Conservation (phyloP, 208 protist genomes). For the Trypanosoma lewisi region DNA sequence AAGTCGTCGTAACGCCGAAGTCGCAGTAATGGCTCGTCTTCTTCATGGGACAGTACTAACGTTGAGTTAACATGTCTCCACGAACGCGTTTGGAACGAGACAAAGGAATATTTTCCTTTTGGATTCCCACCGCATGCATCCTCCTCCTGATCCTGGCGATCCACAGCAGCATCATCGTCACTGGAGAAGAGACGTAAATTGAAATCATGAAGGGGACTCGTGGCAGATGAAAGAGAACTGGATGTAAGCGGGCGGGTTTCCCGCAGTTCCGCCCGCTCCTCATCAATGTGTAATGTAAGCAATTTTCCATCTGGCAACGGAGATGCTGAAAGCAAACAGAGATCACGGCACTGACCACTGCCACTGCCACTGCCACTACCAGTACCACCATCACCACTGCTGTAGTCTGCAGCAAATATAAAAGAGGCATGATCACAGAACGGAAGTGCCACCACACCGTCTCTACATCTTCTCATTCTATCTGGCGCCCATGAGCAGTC, state of each 20-base stretch:
- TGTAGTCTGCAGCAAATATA: not conserved
- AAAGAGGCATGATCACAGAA: conserved; percentile 9
- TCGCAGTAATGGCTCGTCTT: conserved; percentile 12
- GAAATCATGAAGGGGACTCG: too few relatives aligned
- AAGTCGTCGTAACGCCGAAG: conserved; percentile 11
- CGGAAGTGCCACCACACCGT: not conserved
- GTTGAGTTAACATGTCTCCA: conserved; percentile 11
- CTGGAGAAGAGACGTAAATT: too few relatives aligned
- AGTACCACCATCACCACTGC: too few relatives aligned
- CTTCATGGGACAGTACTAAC: conserved; percentile 3
- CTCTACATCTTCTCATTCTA: not conserved
- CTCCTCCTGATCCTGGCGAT: too few relatives aligned
- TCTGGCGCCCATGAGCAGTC: not conserved
- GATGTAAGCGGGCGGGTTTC: conserved; percentile 1
- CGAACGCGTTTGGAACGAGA: not conserved
- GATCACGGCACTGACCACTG: conserved; percentile 2
- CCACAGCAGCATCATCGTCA: not conserved
- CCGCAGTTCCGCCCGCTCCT: conserved; percentile 13
- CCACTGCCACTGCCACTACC: too few relatives aligned
- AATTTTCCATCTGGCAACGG: conserved; percentile 2
- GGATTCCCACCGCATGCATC: too few relatives aligned
- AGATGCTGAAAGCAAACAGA: conserved; percentile 6
- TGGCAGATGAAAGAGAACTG: not conserved
- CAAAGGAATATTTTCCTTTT: not conserved
- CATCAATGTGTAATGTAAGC: conserved; percentile 18